Evolutionary conservation across 371 early-diverging fungal genomes (phyloP).

Genomic region (Gilbertella persicaria): DNA sequence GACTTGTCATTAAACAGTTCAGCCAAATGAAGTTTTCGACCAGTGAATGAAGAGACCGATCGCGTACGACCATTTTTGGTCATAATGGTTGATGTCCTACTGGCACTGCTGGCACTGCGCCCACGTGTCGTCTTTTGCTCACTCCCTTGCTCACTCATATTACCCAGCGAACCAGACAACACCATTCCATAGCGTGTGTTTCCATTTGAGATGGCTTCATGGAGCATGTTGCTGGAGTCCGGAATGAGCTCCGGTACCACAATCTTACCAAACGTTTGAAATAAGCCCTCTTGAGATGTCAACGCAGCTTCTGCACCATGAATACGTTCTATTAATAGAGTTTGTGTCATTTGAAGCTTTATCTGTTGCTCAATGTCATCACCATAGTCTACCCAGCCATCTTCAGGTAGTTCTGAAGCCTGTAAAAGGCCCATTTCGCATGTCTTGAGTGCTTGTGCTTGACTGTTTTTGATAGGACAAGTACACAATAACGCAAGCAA

Average conservation of each 20-base stretch:
- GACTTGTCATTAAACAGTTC: constrained; percentile 17
- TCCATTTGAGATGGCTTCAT: constrained; percentile 21
- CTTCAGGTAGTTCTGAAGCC: constrained; percentile 25
- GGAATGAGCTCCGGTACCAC: constrained; percentile 35
- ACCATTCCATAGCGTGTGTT: constrained; percentile 25
- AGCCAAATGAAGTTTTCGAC: constrained; percentile 21
- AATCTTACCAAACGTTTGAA: constrained; percentile 64
- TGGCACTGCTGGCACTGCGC: constrained; percentile 27
- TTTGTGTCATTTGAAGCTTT: constrained; percentile 60
- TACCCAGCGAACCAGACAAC: constrained; percentile 28
- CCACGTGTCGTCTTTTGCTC: constrained; percentile 13
- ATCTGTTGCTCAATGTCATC: constrained; percentile 44
- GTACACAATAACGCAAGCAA: constrained; percentile 76
- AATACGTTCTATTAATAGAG: constrained; percentile 49
- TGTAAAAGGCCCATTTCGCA: constrained; percentile 67
- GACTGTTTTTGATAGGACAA: constrained; percentile 39
- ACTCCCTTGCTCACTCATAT: constrained; percentile 17
- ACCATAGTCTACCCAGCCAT: constrained; percentile 37
- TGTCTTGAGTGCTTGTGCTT: constrained; percentile 63
- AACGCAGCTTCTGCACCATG: constrained; percentile 57
- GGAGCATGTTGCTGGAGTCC: constrained; percentile 10
- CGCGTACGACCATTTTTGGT: constrained; percentile 14
- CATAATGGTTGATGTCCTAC: background rate
- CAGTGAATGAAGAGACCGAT: constrained; percentile 22
- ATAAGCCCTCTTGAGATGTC: constrained; percentile 55